These are phyloP conservation scores for Camillea tinctor DNA, from an alignment of 2,329 filamentous ascomycete genomes.

Conservation along the genomic window DNA sequence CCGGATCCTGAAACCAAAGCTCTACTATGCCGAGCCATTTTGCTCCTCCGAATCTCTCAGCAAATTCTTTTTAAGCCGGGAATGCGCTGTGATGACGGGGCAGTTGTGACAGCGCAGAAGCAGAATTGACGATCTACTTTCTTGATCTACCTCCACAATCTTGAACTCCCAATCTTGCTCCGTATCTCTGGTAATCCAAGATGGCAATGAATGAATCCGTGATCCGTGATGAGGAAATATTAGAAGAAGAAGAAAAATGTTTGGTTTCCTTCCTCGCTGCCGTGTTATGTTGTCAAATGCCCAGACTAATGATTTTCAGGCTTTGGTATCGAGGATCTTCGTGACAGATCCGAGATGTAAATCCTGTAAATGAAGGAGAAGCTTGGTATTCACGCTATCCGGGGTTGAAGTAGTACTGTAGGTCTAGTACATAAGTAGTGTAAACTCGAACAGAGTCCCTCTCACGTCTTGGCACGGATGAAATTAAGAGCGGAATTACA, in stretches of 20 bases:
- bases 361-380: background rate
- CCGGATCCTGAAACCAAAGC: conserved; percentile 32
- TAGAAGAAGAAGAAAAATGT: background rate
- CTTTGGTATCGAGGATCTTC: conserved; percentile 7
- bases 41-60: conserved; percentile 7
- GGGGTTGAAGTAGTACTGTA: background rate
- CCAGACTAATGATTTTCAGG: background rate
- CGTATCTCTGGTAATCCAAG: background rate
- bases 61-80: background rate
- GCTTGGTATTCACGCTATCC: background rate
- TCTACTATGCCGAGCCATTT: conserved; percentile 18
- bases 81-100: conserved; percentile 10
- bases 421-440: too few relatives aligned
- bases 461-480: too few relatives aligned
- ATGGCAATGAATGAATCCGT: background rate
- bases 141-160: background rate
- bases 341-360: conserved; percentile 9
- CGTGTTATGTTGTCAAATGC: too few relatives aligned
- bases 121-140: conserved; percentile 8
- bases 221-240: background rate
- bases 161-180: background rate
- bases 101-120: conserved; percentile 17
- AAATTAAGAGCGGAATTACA: too few relatives aligned
- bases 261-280: background rate
- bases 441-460: too few relatives aligned